phyloP scores from a whole-genome alignment of 1,139 yeast species.

The Candida sp. region DNA sequence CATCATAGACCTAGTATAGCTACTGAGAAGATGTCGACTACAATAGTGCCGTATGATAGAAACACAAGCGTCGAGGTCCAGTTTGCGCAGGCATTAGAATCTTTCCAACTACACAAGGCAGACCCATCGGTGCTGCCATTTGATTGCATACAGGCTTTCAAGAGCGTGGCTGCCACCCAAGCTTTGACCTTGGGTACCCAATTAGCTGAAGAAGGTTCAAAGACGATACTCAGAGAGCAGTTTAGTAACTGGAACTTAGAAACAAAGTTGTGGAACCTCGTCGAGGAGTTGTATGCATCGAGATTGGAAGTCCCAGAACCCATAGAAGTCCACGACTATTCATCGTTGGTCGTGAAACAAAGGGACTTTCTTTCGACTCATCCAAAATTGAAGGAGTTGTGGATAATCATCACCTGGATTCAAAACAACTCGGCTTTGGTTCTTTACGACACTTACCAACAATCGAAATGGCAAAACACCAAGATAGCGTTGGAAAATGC shows the following conservation, averaged over 20 bases:
- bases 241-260: conserved; percentile 68
- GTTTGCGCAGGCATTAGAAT: conserved; percentile 56
- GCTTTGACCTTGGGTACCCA: conserved; percentile 39
- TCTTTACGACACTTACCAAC: conserved; percentile 24
- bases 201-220: conserved; percentile 20
- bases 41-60: conserved; percentile 12
- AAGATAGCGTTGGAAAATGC: conserved; percentile 27
- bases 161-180: conserved; percentile 48
- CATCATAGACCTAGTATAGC: background rate
- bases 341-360: conserved; percentile 57
- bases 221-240: conserved; percentile 7
- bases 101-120: conserved; percentile 32
- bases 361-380: conserved; percentile 53
- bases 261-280: conserved; percentile 79
- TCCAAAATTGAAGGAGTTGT: conserved; percentile 50
- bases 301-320: conserved; percentile 34
- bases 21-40: background rate
- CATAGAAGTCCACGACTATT: conserved; percentile 30
- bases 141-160: conserved; percentile 55
- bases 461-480: conserved; percentile 51
- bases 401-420: conserved; percentile 64
- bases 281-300: conserved; percentile 55
- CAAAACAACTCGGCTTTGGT: conserved; percentile 47
- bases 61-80: conserved; percentile 23
- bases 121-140: conserved; percentile 37